Conservation (phyloP, 306 rosid species). For the Vigna nakashimae region DNA sequence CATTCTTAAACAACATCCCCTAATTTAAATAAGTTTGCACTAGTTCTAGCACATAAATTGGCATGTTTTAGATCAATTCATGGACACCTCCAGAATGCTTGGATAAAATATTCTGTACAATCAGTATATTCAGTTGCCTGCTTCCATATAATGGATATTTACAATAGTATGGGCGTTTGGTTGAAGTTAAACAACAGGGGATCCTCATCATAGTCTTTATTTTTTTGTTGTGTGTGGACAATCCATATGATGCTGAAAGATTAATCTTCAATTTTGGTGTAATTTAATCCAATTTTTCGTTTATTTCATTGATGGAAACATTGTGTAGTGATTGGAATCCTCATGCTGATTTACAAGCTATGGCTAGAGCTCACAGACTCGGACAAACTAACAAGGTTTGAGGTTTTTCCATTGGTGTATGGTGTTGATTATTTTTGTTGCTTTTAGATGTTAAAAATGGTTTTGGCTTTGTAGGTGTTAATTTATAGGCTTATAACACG, state of each 20-base stretch:
- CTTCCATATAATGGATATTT: neutral
- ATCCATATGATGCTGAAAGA: neutral
- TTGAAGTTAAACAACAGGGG: conserved; percentile 18
- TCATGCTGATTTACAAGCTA: conserved; percentile 99
- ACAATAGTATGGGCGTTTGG: neutral
- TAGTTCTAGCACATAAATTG: neutral
- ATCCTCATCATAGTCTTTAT: conserved; percentile 8
- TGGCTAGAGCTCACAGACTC: conserved; percentile 99
- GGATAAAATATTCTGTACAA: neutral
- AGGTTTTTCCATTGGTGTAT: conserved; percentile 34
- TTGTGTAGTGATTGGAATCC: conserved; percentile 98
- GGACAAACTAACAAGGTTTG: conserved; percentile 98
- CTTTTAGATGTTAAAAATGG: conserved; percentile 20
- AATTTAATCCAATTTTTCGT: conserved; percentile 15
- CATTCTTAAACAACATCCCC: neutral
- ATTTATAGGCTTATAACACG: conserved; percentile 93
- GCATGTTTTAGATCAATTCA: neutral
- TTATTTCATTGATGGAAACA: conserved; percentile 30
- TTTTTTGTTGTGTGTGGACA: conserved; percentile 10
- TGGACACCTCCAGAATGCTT: conserved; percentile 28
- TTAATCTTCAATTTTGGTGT: conserved; percentile 1
- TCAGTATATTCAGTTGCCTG: neutral
- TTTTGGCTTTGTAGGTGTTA: conserved; percentile 77
- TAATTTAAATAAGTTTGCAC: neutral
- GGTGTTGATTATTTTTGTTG: conserved; percentile 30